These are phyloP conservation scores for Gossypium arboreum DNA, from an alignment of 345 rosid species.

Conservation along the genomic window DNA sequence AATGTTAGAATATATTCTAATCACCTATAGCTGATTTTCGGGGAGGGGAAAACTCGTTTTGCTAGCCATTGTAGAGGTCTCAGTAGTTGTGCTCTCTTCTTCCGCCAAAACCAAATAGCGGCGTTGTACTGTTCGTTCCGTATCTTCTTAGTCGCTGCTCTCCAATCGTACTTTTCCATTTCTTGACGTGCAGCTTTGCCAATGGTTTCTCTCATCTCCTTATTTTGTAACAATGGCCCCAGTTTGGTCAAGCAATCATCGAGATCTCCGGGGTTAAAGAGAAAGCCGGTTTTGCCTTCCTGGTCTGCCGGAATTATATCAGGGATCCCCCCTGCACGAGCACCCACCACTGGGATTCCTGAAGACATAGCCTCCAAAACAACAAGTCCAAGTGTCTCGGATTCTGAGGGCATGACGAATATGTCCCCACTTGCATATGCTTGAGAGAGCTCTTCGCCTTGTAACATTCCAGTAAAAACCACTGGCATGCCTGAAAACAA, in stretches of 20 bases:
- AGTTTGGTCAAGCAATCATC: slow-evolving; percentile 86
- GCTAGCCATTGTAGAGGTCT: slow-evolving; percentile 78
- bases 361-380: slow-evolving; percentile 99
- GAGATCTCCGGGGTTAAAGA: slow-evolving; percentile 74
- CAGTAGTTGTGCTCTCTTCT: slow-evolving; percentile 64
- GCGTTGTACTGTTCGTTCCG: slow-evolving; percentile 92
- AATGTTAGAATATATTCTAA: neutral
- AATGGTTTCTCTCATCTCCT: slow-evolving; percentile 59
- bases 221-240: slow-evolving; percentile 44
- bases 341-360: slow-evolving; percentile 89
- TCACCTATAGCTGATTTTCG: slow-evolving; percentile 41
- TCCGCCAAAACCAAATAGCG: slow-evolving; percentile 98
- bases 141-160: slow-evolving; percentile 81
- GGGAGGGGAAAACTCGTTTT: slow-evolving; percentile 58
- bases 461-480: slow-evolving; percentile 86
- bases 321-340: slow-evolving; percentile 92
- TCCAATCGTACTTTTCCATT: slow-evolving; percentile 91
- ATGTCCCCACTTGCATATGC: slow-evolving; percentile 98
- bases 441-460: slow-evolving; percentile 90
- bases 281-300: slow-evolving; percentile 81
- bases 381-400: slow-evolving; percentile 94
- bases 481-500: slow-evolving; percentile 82
- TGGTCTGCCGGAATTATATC: slow-evolving; percentile 89
- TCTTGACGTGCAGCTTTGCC: slow-evolving; percentile 89
- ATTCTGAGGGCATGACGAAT: slow-evolving; percentile 95